These are phyloP conservation scores for Sporisorium reilianum DNA, from an alignment of 1,284 basidiomycete genomes.

Conservation along the genomic window DNA sequence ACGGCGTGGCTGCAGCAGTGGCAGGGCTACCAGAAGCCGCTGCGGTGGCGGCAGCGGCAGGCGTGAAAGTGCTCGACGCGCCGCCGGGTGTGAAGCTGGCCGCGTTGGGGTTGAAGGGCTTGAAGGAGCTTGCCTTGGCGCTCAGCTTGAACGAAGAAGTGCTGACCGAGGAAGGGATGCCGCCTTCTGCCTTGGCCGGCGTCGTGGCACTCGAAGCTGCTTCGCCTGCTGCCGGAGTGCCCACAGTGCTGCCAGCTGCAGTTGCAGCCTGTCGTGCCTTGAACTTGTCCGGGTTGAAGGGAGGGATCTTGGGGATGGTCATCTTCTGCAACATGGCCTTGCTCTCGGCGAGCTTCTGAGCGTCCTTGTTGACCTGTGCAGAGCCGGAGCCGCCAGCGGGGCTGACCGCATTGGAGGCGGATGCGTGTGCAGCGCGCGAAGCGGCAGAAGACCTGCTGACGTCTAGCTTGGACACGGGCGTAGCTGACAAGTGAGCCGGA, in stretches of 20 bases:
- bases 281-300: constrained; percentile 79
- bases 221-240: constrained; percentile 16
- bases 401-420: constrained; percentile 33
- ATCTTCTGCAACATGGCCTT: constrained; percentile 70
- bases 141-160: constrained; percentile 81
- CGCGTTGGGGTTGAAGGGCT: constrained; percentile 73
- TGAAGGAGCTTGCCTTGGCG: constrained; percentile 81
- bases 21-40: constrained; percentile 28
- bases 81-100: constrained; percentile 72
- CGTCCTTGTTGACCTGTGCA: constrained; percentile 24
- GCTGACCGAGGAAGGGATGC: constrained; percentile 34
- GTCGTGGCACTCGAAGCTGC: constrained; percentile 21
- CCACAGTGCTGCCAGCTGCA: constrained; percentile 21
- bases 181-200: constrained; percentile 26
- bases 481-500: constrained; percentile 35
- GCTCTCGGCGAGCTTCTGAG: constrained; percentile 51
- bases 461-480: constrained; percentile 23
- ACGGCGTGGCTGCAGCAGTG: constrained; percentile 15
- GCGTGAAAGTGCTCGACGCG: constrained; percentile 24
- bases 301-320: constrained; percentile 87
- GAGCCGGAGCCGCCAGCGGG: constrained; percentile 34
- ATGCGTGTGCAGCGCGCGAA: constrained; percentile 29
- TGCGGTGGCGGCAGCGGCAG: constrained; percentile 48
- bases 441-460: constrained; percentile 31
- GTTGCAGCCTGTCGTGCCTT: constrained; percentile 51